Base-by-base conservation (phyloP, 139 green algal species). In the Closterium sp. region DNA sequence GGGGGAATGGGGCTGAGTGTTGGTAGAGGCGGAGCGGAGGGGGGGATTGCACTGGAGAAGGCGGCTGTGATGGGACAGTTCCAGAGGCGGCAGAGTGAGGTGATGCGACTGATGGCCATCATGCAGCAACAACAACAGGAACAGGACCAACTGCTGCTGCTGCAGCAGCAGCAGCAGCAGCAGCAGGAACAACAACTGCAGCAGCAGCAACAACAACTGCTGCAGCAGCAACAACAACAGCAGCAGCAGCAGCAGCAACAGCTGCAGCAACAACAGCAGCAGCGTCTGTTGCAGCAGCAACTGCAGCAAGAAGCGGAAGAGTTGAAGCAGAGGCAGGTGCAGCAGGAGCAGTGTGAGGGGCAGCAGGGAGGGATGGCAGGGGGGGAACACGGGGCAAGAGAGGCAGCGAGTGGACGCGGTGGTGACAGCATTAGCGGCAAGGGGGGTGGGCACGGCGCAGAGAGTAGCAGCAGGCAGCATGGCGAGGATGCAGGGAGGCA, bases 1-100 rank as follows among this genome's bases (percentile, higher is more conserved):
- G 85, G 11, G 22, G 85, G 85, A 9, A 87, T 87, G 85, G 85
- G 85, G n/a, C 9, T 87, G 85, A 31, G 85, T 31, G 28, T 87
- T 22, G 28, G 28, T 4, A 87, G n/a, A 27, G 85, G 85, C 85
- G 31, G 31, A 27, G 32, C 38, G 27, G 32, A 38, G 3, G 22
- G 32, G 31, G 22, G 30, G 21, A 29, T 91, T 13, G 29, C 90
- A 31, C 90, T 92, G 21, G 90, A 85, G 24, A 92, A 92, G 73
- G 90, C 90, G 32, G 90, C 90, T 42, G 90, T 85, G 22, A 85
- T 92, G 24, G 90, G 90, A 19, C 90, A 92, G 86, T 92, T 86
- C 90, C 86, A 92, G 50, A 91, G 28, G 45, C 19, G 90, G 70
- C 28, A 34, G 90, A 85, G 70, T 28, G 90, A 90, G 70, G 70